A percentile compares a stretch with the other conserved stretches of the same genome.
phyloP scores from a whole-genome alignment of 148 eudicot genomes.

The Persicaria tinctoria region DNA sequence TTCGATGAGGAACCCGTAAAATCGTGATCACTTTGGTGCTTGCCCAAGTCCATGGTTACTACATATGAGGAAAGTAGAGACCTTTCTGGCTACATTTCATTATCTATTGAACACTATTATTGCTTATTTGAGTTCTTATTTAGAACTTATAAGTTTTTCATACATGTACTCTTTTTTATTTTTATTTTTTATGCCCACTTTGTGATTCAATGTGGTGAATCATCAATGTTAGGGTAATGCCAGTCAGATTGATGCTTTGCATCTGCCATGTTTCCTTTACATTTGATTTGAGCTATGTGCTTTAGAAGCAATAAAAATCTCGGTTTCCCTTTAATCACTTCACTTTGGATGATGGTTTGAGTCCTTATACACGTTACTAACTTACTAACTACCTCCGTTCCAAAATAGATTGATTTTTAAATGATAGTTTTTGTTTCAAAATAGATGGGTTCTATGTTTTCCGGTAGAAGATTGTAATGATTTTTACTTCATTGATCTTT shows the following conservation, averaged over 20 bases:
- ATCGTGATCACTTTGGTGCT: not conserved
- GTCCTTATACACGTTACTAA: not conserved
- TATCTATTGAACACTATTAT: not conserved
- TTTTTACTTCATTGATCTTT: too few relatives aligned
- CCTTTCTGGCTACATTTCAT: conserved; percentile 6
- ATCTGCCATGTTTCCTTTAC: not conserved
- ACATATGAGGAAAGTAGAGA: not conserved
- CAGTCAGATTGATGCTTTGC: not conserved
- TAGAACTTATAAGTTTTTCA: not conserved
- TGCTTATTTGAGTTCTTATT: not conserved
- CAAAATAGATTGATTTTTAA: too few relatives aligned
- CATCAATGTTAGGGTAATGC: not conserved
- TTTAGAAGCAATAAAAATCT: not conserved
- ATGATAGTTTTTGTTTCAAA: too few relatives aligned
- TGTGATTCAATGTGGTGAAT: not conserved
- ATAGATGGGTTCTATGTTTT: too few relatives aligned
- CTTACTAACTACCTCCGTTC: not conserved
- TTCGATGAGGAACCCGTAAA: too few relatives aligned
- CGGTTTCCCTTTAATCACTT: not conserved
- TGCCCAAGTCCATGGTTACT: not conserved
- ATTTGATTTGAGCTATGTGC: conserved; percentile 7
- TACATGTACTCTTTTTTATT: not conserved
- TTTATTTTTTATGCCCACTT: not conserved
- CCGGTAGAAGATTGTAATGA: too few relatives aligned
- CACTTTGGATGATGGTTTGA: not conserved